Conservation (phyloP, 768 basidiomycete species). For the Rhodosporidiobolus odoratus region DNA sequence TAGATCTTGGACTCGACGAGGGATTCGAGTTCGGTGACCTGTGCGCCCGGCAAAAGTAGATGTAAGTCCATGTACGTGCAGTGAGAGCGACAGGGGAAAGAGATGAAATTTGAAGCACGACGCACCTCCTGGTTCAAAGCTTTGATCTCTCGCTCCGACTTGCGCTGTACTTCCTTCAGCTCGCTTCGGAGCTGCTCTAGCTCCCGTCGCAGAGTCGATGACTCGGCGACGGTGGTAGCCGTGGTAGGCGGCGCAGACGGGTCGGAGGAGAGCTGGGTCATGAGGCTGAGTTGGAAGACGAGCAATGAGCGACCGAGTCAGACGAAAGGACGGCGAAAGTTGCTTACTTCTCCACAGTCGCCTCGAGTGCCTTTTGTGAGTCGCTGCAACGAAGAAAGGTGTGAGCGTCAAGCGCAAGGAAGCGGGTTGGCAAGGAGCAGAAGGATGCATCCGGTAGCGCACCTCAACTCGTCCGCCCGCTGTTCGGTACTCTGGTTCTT, state of each 20-base stretch:
- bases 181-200: constrained; percentile 43
- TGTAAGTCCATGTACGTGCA: constrained; percentile 54
- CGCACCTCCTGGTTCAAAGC: constrained; percentile 66
- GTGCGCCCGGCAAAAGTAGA: constrained; percentile 66
- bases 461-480: constrained; percentile 66
- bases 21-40: constrained; percentile 84
- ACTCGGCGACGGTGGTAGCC: constrained; percentile 16
- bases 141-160: constrained; percentile 55
- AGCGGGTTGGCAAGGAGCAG: not conserved
- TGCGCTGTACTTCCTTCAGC: constrained; percentile 40
- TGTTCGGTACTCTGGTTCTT: constrained; percentile 67
- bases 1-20: constrained; percentile 95
- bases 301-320: not conserved
- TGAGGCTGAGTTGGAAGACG: constrained; percentile 21
- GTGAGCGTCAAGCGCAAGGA: not conserved
- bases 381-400: constrained; percentile 43
- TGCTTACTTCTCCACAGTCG: constrained; percentile 58
- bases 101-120: not conserved
- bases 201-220: constrained; percentile 51
- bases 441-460: too few relatives aligned
- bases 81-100: too few relatives aligned
- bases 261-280: constrained; percentile 37
- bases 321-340: constrained; percentile 49
- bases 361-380: constrained; percentile 73
- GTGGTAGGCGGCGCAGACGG: not conserved